Conservation (phyloP, 192 early-diverging fungal genomes). For the Coemansia erecta region DNA sequence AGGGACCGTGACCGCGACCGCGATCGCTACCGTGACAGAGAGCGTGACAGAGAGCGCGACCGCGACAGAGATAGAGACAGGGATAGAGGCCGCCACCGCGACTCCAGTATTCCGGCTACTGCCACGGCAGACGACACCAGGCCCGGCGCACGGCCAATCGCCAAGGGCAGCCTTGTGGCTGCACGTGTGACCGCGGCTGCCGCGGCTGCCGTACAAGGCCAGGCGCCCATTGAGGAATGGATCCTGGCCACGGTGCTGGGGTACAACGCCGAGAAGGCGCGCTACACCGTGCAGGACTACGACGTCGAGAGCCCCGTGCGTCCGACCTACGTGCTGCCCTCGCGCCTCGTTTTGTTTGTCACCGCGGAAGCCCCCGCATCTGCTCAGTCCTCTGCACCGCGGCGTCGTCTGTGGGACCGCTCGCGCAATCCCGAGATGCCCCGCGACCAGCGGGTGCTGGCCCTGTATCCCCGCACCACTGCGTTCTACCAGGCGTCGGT, state of each 20-base stretch:
- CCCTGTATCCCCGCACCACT: constrained; percentile 48
- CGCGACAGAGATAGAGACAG: neutral
- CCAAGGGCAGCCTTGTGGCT: constrained; percentile 36
- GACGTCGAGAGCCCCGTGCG: constrained; percentile 37
- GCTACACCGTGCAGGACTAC: constrained; percentile 48
- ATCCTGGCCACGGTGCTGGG: constrained; percentile 39
- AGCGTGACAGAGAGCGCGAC: constrained; percentile 10
- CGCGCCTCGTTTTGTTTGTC: constrained; percentile 40
- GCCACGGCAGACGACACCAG: constrained; percentile 1
- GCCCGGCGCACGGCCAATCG: constrained; percentile 13
- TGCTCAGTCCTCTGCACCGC: constrained; percentile 5
- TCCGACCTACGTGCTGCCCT: constrained; percentile 31
- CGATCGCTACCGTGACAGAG: constrained; percentile 1
- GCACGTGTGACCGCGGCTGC: constrained; percentile 24
- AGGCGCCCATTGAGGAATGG: constrained; percentile 26
- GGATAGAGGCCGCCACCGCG: constrained; percentile 5
- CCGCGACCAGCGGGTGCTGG: constrained; percentile 35
- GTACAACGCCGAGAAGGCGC: constrained; percentile 35
- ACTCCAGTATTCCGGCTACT: neutral
- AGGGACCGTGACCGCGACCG: constrained; percentile 10
- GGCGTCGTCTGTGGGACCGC: constrained; percentile 36
- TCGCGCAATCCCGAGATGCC: constrained; percentile 33
- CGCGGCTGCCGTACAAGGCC: constrained; percentile 6
- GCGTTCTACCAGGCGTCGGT: constrained; percentile 44
- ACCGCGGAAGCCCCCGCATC: constrained; percentile 7